phyloP scores from a whole-genome alignment of 2,329 filamentous ascomycete genomes.

The Penicillium sclerotigenum region DNA sequence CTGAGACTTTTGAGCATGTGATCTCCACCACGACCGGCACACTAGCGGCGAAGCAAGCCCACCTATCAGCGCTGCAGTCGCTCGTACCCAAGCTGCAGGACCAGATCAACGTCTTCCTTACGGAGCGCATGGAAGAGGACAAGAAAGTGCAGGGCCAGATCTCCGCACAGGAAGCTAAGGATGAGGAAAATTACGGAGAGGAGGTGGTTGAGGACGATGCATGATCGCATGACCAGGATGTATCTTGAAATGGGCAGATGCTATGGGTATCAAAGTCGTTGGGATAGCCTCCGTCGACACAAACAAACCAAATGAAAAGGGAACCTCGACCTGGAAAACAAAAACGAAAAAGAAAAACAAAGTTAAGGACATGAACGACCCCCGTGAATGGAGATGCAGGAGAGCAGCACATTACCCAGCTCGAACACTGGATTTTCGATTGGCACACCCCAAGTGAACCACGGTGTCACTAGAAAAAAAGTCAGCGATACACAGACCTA shows the following conservation, averaged over 20 bases:
- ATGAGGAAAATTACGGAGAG: conserved; percentile 72
- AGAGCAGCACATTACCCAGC: conserved; percentile 15
- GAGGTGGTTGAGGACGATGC: conserved; percentile 69
- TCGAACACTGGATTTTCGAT: conserved; percentile 34
- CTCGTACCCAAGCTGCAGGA: conserved; percentile 53
- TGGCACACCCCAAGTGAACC: conserved; percentile 77
- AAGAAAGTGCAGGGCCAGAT: conserved; percentile 43
- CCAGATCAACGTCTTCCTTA: conserved; percentile 59
- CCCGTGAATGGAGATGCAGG: conserved; percentile 6
- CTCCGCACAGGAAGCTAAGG: conserved; percentile 41
- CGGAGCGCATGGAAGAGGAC: conserved; percentile 61
- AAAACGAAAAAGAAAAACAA: conserved; percentile 3
- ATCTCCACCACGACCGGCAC: conserved; percentile 24
- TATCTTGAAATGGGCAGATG: conserved; percentile 20
- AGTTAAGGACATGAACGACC: neutral
- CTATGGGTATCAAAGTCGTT: conserved; percentile 37
- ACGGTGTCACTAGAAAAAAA: conserved; percentile 50
- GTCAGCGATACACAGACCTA: conserved; percentile 16
- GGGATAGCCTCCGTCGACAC: conserved; percentile 20
- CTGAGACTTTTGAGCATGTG: conserved; percentile 34
- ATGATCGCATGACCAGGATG: conserved; percentile 23
- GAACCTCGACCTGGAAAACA: neutral
- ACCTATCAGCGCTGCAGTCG: conserved; percentile 51
- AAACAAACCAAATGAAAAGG: conserved; percentile 9
- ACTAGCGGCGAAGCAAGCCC: conserved; percentile 49